Percentiles rank a stretch among this genome's conserved stretches.
Evolutionary conservation across 1,139 yeast genomes (phyloP).

Genomic region (Yamadazyma kanchanaburiensis): DNA sequence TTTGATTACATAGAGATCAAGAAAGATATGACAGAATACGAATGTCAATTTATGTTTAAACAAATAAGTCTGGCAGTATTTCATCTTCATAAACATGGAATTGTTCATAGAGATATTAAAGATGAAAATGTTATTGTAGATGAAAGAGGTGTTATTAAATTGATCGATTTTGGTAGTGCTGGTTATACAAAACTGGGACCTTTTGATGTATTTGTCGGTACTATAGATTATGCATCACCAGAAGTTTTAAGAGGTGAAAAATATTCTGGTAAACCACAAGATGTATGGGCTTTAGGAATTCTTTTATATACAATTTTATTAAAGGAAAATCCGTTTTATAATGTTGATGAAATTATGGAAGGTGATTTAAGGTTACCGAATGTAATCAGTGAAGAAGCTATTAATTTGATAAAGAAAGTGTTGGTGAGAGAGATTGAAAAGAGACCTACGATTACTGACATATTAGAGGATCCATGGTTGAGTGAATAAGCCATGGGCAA

Average conservation of each 20-base stretch:
- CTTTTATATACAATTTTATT: slow-evolving; percentile 84
- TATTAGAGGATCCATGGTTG: slow-evolving; percentile 70
- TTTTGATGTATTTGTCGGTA: slow-evolving; percentile 95
- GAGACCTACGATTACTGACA: slow-evolving; percentile 73
- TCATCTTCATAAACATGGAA: slow-evolving; percentile 81
- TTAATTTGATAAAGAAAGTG: slow-evolving; percentile 59
- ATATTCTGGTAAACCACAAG: slow-evolving; percentile 91
- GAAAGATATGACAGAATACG: slow-evolving; percentile 72
- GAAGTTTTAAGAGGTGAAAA: slow-evolving; percentile 87
- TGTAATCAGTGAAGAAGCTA: slow-evolving; percentile 56
- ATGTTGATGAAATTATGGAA: slow-evolving; percentile 91
- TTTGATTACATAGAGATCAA: slow-evolving; percentile 88
- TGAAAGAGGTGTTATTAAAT: slow-evolving; percentile 67
- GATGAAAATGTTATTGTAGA: slow-evolving; percentile 94
- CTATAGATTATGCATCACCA: slow-evolving; percentile 96
- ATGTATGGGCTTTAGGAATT: slow-evolving; percentile 95
- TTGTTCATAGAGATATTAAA: slow-evolving; percentile 91
- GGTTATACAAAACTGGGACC: slow-evolving; percentile 90
- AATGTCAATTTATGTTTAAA: slow-evolving; percentile 70
- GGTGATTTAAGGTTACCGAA: slow-evolving; percentile 74
- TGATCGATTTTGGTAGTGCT: slow-evolving; percentile 95
- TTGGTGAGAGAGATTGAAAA: slow-evolving; percentile 59
- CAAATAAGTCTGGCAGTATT: slow-evolving; percentile 77
- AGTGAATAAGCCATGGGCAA: too few relatives aligned
- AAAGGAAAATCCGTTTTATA: slow-evolving; percentile 93